Evolutionary conservation across 768 basidiomycete genomes (phyloP), one percentile per base, ranked within the genome.

Genomic region (Candolleomyces aberdarensis): DNA sequence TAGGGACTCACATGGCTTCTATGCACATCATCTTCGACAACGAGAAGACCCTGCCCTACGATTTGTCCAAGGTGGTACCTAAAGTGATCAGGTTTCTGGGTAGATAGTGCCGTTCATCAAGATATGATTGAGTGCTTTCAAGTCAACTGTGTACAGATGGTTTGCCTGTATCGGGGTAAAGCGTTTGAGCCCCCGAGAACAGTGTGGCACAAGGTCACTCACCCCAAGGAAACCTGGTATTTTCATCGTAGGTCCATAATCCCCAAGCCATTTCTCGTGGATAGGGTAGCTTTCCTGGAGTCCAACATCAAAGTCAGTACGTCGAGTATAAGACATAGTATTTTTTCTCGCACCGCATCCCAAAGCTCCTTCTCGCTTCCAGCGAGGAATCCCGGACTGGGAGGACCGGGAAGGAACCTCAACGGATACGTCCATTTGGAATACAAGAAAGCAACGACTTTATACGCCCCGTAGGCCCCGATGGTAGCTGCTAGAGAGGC

Each of bases 61-160:
- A 85, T 63, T 13, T 69, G 74, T 5, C 67, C 58, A 13, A 88
- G 65, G 20, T 58, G 68, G 44, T 71, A 74, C 22, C 79, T 73
- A 1, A 70, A 63, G 0, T 68, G 64, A 3, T 75, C 73, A 0
- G 86, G 79, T 65, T 88, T 90, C 57, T 81, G n/a, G 78, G 59
- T 85, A 90, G 46, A 75, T 71, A 31, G 79, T 68, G 26, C 71
- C 72, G 60, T 87, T 83, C 51, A 75, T 75, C 9, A 92, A 73
- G 60, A 93, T 74, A 66, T 91, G 83, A 43, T 80, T 77, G 32
- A 92, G 51, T 0, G 87, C 88, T 31, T 83, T 81, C 0, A 83
- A 75, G 64, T 91, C 91, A 48, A 76, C 69, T 0, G 86, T 88
- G 67, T 79, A 78, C 15, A 90, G 69, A 22, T 78, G 75, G 14